Base-by-base conservation (phyloP, 1,284 basidiomycete species). In the Cystobasidium slooffiae region DNA sequence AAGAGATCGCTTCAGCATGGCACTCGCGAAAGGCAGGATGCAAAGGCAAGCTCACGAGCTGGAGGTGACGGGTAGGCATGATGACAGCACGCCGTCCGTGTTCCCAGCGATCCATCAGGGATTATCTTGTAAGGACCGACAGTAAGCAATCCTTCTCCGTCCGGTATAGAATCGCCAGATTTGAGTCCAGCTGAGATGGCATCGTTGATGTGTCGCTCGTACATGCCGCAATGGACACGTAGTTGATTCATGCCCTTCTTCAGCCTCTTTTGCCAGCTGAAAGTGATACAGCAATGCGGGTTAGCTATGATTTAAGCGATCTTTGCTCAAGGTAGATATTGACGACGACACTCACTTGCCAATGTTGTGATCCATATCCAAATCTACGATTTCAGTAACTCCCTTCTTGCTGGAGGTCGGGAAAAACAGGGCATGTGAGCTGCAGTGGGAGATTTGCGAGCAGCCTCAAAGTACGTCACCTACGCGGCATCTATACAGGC, bases 321-420 rank as follows among this genome's bases (percentile, higher is more conserved):
- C n/a, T n/a, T n/a, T 43, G 37, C 10, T 22, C 12, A 31, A 47
- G 18, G 49, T 67, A 18, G 12, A 51, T n/a, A 3, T 1, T n/a
- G 24, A 10, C 66, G 5, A 20, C 1, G 4, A 65, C 55, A 68
- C 52, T 79, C 79, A 82, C 31, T 74, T 69, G 0, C 59, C 43
- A 12, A 81, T 77, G 70, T 81, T 81, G 76, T 79, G 78, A 9
- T 76, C 78, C 77, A 80, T 80, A 75, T 82, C 82, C n/a, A 82
- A 77, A 31, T 82, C 82, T 53, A 81, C 79, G n/a, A 82, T 78
- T 65, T 80, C 78, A 2, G 81, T 81, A 24, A 82, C 78, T 14
- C 81, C 81, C 41, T 80, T 76, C 1, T 73, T 70, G 6, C 80
- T 81, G 62, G 2, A 7, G 1, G 14, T 9, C 2, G 41, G 6